Base-by-base conservation (phyloP, 768 basidiomycete genomes). In the Kwoniella botswanensis region DNA sequence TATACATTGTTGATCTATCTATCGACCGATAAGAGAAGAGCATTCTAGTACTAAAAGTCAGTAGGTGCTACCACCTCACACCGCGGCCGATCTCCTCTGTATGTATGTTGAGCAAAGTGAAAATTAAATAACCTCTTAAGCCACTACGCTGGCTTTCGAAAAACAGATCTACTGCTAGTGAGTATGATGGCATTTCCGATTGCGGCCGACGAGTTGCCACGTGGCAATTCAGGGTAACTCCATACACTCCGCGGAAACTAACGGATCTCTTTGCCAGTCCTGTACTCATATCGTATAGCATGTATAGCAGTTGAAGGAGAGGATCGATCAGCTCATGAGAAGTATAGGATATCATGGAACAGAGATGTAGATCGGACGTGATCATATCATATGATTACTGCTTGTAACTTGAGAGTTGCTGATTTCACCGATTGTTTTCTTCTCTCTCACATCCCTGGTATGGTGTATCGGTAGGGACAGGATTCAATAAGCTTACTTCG, bases 191-290 rank as follows among this genome's bases (percentile, higher is more conserved):
- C 22, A 61, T 26, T 61, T 61, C 59, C 59, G 42, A 61, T 61
- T 61, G 59, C 59, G 42, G 59, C 59, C 59, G 59, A 61, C 46
- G 29, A 43, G 7, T 9, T 43, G 6, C 42, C 59, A 61, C 59
- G 59, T 61, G 59, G 59, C 42, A 10, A 22, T 1, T 61, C 59
- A 61, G 59, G 59, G 59, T 61, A 22, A n/a, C n/a, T 21, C 41
- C 35, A 61, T 59, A 4, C 22, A 42, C 46, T 22, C 59, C 59
- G 59, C 59, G 59, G 59, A 42, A 35, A 11, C 42, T 17, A 44
- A 61, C 59, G 59, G 42, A 61, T 26, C 29, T 17, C 15, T 17
- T n/a, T 22, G n/a, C 55, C 55, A 56, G n/a, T 13, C 24, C 22
- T n/a, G 12, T 9, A 13, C 55, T 26, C 3, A n/a, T 5, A 26